A percentile compares a stretch with the other conserved stretches of the same genome.
phyloP scores from a whole-genome alignment of 441 rosid genomes.

The Adansonia grandidieri region DNA sequence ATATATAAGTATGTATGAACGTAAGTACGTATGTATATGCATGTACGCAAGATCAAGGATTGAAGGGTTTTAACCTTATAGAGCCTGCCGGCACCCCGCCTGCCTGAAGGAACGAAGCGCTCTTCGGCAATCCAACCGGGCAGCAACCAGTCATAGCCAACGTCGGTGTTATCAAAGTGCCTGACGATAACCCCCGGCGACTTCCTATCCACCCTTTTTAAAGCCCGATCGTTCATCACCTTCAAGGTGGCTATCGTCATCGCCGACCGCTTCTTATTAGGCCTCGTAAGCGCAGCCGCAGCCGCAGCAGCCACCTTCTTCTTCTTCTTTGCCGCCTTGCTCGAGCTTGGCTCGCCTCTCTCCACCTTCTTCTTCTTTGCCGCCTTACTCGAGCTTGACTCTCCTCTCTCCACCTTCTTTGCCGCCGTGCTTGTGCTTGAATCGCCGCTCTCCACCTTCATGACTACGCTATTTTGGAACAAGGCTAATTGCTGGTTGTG shows the following conservation, averaged over 20 bases:
- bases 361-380: too few species aligned
- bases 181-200: neutral
- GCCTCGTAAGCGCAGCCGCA: too few species aligned
- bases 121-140: conserved; percentile 43
- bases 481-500: too few species aligned
- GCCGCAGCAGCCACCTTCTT: neutral
- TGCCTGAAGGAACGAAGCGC: conserved; percentile 24
- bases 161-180: conserved; percentile 26
- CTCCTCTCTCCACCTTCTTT: too few species aligned
- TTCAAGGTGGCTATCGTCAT: neutral
- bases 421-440: too few species aligned
- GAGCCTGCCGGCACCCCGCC: conserved; percentile 27
- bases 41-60: neutral
- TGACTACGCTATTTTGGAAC: neutral
- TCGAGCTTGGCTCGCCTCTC: neutral
- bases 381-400: too few species aligned
- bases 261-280: neutral
- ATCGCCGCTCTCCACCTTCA: neutral
- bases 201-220: neutral
- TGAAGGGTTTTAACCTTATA: conserved; percentile 24
- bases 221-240: neutral
- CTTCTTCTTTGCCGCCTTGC: neutral
- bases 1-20: neutral
- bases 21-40: too few species aligned
- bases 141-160: conserved; percentile 35